Evolutionary conservation across 257 asterid genomes (phyloP).

Genomic region (Nyctanthes arbortristis): DNA sequence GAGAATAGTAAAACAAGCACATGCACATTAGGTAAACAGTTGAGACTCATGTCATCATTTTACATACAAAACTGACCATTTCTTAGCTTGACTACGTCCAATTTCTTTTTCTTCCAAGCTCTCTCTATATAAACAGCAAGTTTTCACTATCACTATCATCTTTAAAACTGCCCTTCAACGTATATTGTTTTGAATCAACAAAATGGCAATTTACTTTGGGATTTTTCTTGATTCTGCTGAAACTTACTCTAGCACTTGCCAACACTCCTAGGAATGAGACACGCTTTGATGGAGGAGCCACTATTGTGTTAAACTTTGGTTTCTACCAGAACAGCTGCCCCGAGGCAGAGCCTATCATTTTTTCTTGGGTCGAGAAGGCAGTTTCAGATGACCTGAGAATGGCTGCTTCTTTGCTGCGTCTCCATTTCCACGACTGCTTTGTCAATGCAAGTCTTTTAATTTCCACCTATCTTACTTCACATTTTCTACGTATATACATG

Average conservation of each 20-base stretch:
- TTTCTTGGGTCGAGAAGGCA: constrained; percentile 73
- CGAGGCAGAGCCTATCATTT: constrained; percentile 68
- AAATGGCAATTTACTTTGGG: constrained; percentile 37
- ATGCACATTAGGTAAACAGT: constrained; percentile 62
- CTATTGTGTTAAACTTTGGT: constrained; percentile 51
- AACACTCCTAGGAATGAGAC: constrained; percentile 22
- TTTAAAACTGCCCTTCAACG: background rate
- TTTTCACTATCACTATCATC: background rate
- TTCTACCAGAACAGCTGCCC: constrained; percentile 67
- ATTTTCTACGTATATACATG: too few relatives aligned
- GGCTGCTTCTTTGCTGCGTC: constrained; percentile 92
- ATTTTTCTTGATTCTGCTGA: constrained; percentile 35
- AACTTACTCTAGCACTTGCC: constrained; percentile 28
- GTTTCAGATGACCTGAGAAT: constrained; percentile 73
- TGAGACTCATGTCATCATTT: constrained; percentile 15
- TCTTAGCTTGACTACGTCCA: constrained; percentile 53
- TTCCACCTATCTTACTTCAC: too few relatives aligned
- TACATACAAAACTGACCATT: constrained; percentile 36
- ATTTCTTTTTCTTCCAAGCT: background rate
- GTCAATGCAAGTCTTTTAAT: constrained; percentile 60
- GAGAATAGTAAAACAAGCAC: constrained; percentile 30
- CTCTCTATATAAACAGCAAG: constrained; percentile 29
- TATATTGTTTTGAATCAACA: background rate
- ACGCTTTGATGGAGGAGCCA: constrained; percentile 47
- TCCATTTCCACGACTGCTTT: constrained; percentile 89